Percentiles rank a stretch among this genome's conserved stretches.
Evolutionary conservation across 768 basidiomycete species (phyloP).

Genomic region (Calvatia gigantea): DNA sequence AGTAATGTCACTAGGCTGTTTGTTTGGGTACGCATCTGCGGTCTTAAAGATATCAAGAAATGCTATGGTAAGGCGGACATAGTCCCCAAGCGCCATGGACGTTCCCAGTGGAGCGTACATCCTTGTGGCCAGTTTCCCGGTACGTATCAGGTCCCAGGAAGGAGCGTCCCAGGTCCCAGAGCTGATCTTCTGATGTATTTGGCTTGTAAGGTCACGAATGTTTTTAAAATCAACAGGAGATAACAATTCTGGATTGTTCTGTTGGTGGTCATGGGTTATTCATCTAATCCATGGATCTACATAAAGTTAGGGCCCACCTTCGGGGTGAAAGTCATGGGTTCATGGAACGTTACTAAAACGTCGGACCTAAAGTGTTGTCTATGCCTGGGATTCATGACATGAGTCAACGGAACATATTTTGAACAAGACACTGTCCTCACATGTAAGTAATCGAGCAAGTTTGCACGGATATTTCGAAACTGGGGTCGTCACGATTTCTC

Average conservation of each 20-base stretch:
- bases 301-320: constrained; percentile 36
- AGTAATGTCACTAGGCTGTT: constrained; percentile 17
- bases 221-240: constrained; percentile 59
- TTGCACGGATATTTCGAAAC: constrained; percentile 69
- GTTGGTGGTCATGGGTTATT: constrained; percentile 2
- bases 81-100: constrained; percentile 78
- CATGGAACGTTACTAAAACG: constrained; percentile 79
- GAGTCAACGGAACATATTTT: constrained; percentile 2
- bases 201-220: constrained; percentile 57
- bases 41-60: constrained; percentile 77
- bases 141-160: constrained; percentile 75
- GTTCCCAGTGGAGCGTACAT: constrained; percentile 91
- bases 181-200: constrained; percentile 66
- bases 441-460: constrained; percentile 85
- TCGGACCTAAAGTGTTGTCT: constrained; percentile 86
- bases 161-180: constrained; percentile 82
- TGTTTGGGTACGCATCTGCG: constrained; percentile 22
- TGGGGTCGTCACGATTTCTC: constrained; percentile 59
- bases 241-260: constrained; percentile 73
- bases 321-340: constrained; percentile 61
- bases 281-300: background rate
- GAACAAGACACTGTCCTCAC: constrained; percentile 29
- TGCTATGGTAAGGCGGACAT: constrained; percentile 68
- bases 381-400: constrained; percentile 45
- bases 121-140: constrained; percentile 71